Evolutionary conservation across 139 green algal genomes (phyloP).

Genomic region (Diplosphaera chodatii): DNA sequence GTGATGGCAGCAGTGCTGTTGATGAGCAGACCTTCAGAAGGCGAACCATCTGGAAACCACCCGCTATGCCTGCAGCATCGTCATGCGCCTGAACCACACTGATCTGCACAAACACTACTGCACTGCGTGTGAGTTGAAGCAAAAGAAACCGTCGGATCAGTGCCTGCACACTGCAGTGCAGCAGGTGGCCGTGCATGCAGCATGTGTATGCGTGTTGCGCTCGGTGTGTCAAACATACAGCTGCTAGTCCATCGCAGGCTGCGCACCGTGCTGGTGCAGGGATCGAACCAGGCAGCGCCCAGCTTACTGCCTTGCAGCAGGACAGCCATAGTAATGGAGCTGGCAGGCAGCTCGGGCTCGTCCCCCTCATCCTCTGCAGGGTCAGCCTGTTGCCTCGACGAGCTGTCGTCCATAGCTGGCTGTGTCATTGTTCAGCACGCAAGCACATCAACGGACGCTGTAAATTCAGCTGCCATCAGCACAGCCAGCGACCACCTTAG

Average conservation of each 20-base stretch:
- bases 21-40: constrained; percentile 57
- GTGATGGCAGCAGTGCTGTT: too few relatives aligned
- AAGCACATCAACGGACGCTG: too few relatives aligned
- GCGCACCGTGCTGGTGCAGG: background rate
- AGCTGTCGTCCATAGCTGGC: too few relatives aligned
- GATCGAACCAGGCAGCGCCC: background rate
- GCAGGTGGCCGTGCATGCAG: too few relatives aligned
- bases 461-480: too few relatives aligned
- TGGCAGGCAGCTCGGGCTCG: background rate
- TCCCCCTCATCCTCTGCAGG: background rate
- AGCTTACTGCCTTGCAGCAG: background rate
- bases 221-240: too few relatives aligned
- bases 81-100: constrained; percentile 26
- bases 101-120: constrained; percentile 11
- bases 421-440: too few relatives aligned
- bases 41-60: constrained; percentile 43
- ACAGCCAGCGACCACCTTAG: too few relatives aligned
- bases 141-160: background rate
- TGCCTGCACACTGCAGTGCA: too few relatives aligned
- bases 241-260: background rate
- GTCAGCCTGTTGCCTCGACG: too few relatives aligned
- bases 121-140: background rate
- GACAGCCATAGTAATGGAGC: background rate
- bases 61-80: constrained; percentile 16
- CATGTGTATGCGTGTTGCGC: too few relatives aligned